Base-by-base conservation (phyloP, 2,329 filamentous ascomycete species). In the Alternaria triticimaculans region DNA sequence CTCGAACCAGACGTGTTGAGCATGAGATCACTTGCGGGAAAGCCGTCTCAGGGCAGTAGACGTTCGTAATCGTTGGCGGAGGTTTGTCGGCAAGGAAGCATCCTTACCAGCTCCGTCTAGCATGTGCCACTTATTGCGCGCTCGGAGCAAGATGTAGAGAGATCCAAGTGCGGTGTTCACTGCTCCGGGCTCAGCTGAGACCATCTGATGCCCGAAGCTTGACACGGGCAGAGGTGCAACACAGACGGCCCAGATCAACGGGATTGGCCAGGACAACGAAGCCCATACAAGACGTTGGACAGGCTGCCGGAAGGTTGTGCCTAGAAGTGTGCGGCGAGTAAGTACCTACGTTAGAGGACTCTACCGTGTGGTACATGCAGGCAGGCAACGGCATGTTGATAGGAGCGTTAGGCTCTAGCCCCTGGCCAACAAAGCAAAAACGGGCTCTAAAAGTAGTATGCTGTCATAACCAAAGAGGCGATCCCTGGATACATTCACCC, bases 401-500 rank as follows among this genome's bases (percentile, higher is more conserved):
- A 62, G 59, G 61, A 60, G 60, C 45, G 60, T 37, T 59, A 66
- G 62, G 58, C 53, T 65, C 67, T 64, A 68, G 68, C 71, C 71
- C 71, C 69, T 70, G 67, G 64, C 68, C 67, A 63, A 63, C 63
- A 65, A 63, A 66, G 66, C 66, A 69, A 66, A 63, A 65, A 66
- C 64, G 60, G 63, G 65, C 65, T 72, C 73, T 73, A 76, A 75
- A 75, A 74, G 71, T 77, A 77, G 75, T 66, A 74, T 77, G 74
- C 64, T 72, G 73, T 77, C 76, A 75, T 77, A 63, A 50, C 61
- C 67, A 65, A 60, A 66, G 67, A 49, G 65, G 66, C 50, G 60
- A 76, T 77, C 74, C 74, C 73, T 76, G 74, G 70, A 73, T 67
- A 74, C 74, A 74, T 78, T 78, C 75, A 77, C 74, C 67, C 66